Conservation (phyloP, 2,329 filamentous ascomycete genomes). For the Grosmannia clavigera region DNA sequence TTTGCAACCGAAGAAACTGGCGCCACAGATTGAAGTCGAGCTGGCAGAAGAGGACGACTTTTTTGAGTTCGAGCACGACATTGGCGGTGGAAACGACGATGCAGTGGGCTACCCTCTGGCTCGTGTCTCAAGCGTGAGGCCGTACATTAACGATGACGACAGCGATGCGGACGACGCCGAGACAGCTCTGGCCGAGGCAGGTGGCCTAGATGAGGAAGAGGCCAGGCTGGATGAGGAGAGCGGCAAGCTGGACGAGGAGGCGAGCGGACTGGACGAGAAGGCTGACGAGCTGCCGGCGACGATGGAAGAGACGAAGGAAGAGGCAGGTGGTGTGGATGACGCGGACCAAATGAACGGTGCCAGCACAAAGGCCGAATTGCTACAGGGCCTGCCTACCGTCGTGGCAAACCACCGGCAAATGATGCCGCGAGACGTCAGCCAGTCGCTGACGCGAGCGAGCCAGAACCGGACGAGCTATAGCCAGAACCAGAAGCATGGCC, state of each 20-base stretch:
- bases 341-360: not conserved
- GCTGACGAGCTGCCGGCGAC: not conserved
- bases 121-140: slow-evolving; percentile 1
- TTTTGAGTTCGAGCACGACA: slow-evolving; percentile 14
- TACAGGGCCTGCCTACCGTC: not conserved
- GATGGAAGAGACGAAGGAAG: not conserved
- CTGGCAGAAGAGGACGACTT: slow-evolving; percentile 8
- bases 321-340: not conserved
- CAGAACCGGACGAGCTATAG: not conserved
- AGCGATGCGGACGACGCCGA: slow-evolving; percentile 4
- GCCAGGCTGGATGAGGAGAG: not conserved
- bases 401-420: not conserved
- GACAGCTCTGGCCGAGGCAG: not conserved
- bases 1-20: not conserved
- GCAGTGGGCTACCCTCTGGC: slow-evolving; percentile 9
- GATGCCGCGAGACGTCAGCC: not conserved
- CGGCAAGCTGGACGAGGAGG: not conserved
- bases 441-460: not conserved
- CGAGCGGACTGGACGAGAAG: not conserved
- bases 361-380: not conserved
- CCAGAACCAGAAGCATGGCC: not conserved
- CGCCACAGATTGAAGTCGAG: not conserved
- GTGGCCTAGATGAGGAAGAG: not conserved
- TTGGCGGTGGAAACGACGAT: slow-evolving; percentile 16
- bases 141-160: not conserved